Base-by-base conservation (phyloP, 2,329 filamentous ascomycete species). In the Fusarium bactridioides region DNA sequence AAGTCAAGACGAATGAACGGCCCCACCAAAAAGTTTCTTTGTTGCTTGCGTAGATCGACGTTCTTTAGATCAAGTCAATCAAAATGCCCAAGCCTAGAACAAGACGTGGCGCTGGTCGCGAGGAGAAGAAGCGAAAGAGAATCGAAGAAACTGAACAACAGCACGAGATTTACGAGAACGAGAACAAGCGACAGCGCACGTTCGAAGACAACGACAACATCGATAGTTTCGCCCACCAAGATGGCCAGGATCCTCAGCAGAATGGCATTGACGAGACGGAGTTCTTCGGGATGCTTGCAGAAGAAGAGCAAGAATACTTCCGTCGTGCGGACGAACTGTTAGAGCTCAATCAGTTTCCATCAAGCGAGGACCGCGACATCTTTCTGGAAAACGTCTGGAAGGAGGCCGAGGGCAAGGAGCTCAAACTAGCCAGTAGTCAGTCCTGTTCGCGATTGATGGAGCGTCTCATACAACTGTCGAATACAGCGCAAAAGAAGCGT, bases 221-320 rank as follows among this genome's bases (percentile, higher is more conserved):
- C 41, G 53, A 78, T 44, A 70, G 76, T 23, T 61, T 63, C 43
- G 70, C 78, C 58, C 64, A 78, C 38, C 73, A 73, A 50, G 72
- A 77, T 40, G 73, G 73, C 18, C 71, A 70, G 35, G 74, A 75
- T 41, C 56, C 72, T 27, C 72, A 77, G 31, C 74, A 79, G 44
- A 71, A 77, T 33, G 78, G 75, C 18, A 64, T 70, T 16, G 79
- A 82, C 15, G 93, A 94, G 67, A 89, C 86, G 75, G 91, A 93
- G 63, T 99, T 97, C 84, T 98, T 97, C 77, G 96, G 96, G 72
- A 91, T 98, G 86, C 91, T 99, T 31, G 93, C 94, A 77, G 92
- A 97, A 61, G 90, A 97, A 74, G 96, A 99, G 84, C 94, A 97
- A 79, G 95, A 98, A 81, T 98, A 98, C 82, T 99, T 98, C 82